Evolutionary conservation across 306 rosid species (phyloP), one percentile per base, ranked within the genome.

Genomic region (Vigna radiata): DNA sequence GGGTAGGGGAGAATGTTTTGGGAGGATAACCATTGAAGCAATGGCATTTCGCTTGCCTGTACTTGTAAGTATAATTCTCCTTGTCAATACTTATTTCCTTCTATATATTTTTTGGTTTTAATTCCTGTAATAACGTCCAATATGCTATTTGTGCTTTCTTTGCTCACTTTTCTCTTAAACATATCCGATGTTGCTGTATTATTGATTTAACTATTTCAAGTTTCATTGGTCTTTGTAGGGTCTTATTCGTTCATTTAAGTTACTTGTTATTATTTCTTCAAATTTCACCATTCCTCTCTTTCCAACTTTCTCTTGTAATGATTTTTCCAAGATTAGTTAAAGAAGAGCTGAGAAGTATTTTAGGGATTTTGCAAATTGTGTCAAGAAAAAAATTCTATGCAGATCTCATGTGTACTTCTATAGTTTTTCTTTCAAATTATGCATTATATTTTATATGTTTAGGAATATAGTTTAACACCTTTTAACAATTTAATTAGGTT

Each of bases 1-100:
- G 97, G 94, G 87, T 31, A 72, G 93, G 31, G 97, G 97, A 61
- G 97, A 93, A 82, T 90, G 97, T 73, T 92, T 92, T 87, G 97
- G 97, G 66, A 90, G 96, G 85, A 93, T 93, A 85, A 93, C 92
- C 23, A 93, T 90, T 77, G 97, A 90, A 88, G 97, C 96, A 60
- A 89, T 93, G 94, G 92, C 90, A 27, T 93, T 93, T 85, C 94
- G 85, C 84, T 77, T 93, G 78, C 97, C 97, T 73, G 92, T 93
- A 23, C 79, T 93, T 90, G 96, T 90, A 89, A 27, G 48, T 49
- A 27, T 16, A 44, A n/a, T n/a, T n/a, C n/a, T n/a, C n/a, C n/a
- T n/a, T n/a, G n/a, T n/a, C n/a, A n/a, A 13, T 17, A 64, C 54
- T 39, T 16, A 46, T 18, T 50, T 50, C 6, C 31, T 59, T 49